Evolutionary conservation across 2,329 filamentous ascomycete species (phyloP).

Genomic region (Penicillium sp.): DNA sequence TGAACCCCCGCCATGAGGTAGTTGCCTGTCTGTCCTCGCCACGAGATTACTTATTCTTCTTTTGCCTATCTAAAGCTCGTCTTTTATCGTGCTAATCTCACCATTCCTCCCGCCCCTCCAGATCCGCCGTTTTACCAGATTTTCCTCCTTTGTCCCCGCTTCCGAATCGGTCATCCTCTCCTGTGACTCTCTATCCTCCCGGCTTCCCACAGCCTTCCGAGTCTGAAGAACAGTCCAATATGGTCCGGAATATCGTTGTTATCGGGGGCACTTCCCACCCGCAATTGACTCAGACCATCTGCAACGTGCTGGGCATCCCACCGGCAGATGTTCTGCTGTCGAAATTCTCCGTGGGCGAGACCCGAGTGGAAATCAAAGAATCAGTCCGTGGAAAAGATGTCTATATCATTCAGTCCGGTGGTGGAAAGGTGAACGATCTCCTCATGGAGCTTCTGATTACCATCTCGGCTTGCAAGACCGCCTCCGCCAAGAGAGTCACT

Average conservation of each 20-base stretch:
- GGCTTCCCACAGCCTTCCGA: conserved; percentile 12
- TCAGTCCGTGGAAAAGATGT: conserved; percentile 97
- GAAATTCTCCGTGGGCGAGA: conserved; percentile 94
- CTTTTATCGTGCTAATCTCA: too few relatives aligned
- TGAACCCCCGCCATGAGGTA: too few relatives aligned
- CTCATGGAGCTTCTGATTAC: conserved; percentile 95
- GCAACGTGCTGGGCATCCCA: conserved; percentile 79
- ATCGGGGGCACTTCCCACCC: conserved; percentile 91
- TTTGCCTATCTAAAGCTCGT: too few relatives aligned
- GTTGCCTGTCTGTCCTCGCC: too few relatives aligned
- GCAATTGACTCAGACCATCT: conserved; percentile 74
- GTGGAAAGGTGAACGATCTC: conserved; percentile 88
- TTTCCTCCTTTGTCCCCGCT: too few relatives aligned
- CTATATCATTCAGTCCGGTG: conserved; percentile 92
- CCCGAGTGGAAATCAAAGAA: conserved; percentile 88
- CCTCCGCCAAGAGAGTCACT: conserved; percentile 84
- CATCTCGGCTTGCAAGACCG: conserved; percentile 94
- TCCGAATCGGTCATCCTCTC: too few relatives aligned
- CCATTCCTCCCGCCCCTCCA: too few relatives aligned
- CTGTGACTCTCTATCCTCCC: too few relatives aligned
- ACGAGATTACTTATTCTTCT: too few relatives aligned
- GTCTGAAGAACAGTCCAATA: conserved; percentile 37
- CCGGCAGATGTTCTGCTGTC: conserved; percentile 70
- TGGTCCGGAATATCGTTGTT: conserved; percentile 93
- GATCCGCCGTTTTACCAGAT: too few relatives aligned